phyloP scores from a whole-genome alignment of 1,284 basidiomycete genomes.

The Boletellus deceptivus region DNA sequence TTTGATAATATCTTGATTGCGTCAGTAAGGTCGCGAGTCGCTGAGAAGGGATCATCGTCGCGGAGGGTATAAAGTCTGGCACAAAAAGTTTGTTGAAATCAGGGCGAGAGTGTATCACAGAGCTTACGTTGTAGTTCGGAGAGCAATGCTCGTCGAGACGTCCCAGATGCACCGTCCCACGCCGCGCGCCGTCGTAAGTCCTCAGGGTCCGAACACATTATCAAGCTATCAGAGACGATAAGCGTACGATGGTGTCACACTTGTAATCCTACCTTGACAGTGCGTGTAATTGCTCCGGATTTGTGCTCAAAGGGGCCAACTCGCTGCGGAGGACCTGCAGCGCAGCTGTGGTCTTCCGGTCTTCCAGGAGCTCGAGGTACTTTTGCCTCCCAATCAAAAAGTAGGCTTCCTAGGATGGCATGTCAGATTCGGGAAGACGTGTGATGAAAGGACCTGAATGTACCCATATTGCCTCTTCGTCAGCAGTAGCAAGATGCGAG shows the following conservation, averaged over 20 bases:
- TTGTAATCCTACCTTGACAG: conserved; percentile 69
- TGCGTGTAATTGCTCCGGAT: conserved; percentile 77
- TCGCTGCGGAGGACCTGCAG: conserved; percentile 85
- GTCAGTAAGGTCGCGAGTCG: conserved; percentile 84
- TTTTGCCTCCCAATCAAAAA: conserved; percentile 94
- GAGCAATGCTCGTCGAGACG: conserved; percentile 77
- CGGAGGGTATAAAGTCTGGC: conserved; percentile 83
- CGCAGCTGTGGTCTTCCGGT: conserved; percentile 78
- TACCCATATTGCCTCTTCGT: conserved; percentile 67
- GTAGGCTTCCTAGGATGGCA: conserved; percentile 61
- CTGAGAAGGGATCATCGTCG: conserved; percentile 88
- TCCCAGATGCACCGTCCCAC: conserved; percentile 88
- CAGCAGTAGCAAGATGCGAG: conserved; percentile 61
- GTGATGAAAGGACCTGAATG: conserved; percentile 18
- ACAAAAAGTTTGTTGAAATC: not conserved
- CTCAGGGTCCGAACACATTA: conserved; percentile 85
- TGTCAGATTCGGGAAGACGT: conserved; percentile 17
- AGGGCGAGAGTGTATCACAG: not conserved
- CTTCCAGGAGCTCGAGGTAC: conserved; percentile 93
- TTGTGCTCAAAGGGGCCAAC: conserved; percentile 75
- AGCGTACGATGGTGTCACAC: conserved; percentile 7
- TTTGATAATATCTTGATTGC: conserved; percentile 83
- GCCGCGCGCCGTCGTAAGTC: conserved; percentile 79
- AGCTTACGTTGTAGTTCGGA: conserved; percentile 78
- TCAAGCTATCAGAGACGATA: conserved; percentile 51